Evolutionary conservation across 257 asterid species (phyloP), one percentile per base, ranked within the genome.

Genomic region (Verbena officinalis): DNA sequence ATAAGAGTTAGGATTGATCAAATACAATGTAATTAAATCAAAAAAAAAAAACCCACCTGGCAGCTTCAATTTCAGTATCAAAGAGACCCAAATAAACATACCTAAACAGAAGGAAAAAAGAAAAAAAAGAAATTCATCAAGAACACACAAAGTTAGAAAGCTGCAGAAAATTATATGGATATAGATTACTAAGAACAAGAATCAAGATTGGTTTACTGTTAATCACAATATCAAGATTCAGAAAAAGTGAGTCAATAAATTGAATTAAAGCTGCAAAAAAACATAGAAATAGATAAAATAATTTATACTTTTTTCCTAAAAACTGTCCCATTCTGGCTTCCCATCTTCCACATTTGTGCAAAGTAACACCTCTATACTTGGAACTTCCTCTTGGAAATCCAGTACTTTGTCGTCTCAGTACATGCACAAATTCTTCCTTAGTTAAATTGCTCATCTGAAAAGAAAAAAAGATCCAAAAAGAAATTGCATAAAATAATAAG

Each of bases 361-460:
- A 75, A 17, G 95, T 93, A 33, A 86, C 99, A 61, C 99, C 99
- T 73, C 97, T 86, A 76, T 84, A 93, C 75, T 88, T 90, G 0
- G 99, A 90, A 82, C 94, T 93, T 65, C 99, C 99, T 59, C 99
- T 83, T 1, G 99, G 85, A 71, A 93, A 87, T 42, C 97, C 99
- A 55, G 86, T 93, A 45, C 97, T 93, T 75, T 86, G 95, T 64
- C 96, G 71, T 27, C 97, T 73, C 11, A 93, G 79, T 16, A 86
- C 89, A 71, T 93, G 99, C 60, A 93, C 91, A 60, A 90, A 90
- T 75, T 93, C 97, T 68, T 93, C 99, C 80, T 93, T 93, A 0
- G 82, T 77, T 76, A 90, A 69, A 67, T 78, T 88, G 55, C 78
- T 83, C 94, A 80, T 84, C 97, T 93, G 87, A 9, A 9, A 42